Evolutionary conservation across 2,329 filamentous ascomycete genomes (phyloP).

Genomic region (Sarocladium brachiariae): DNA sequence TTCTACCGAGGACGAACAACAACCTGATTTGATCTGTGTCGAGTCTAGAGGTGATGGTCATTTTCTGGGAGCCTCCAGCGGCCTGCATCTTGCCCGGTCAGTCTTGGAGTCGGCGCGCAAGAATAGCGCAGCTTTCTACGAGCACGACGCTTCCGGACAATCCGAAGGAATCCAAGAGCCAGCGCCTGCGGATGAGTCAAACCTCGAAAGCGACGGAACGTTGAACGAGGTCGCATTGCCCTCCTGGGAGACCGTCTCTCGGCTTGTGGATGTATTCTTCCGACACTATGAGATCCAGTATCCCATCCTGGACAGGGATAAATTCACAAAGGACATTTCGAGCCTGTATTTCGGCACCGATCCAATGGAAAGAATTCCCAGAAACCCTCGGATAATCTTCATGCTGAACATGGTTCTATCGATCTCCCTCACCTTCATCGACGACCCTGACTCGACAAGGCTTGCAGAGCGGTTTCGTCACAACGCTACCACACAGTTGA

Average conservation of each 20-base stretch:
- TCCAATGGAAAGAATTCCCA: slow-evolving; percentile 1
- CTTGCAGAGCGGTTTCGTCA: slow-evolving; percentile 15
- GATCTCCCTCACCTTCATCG: slow-evolving; percentile 14
- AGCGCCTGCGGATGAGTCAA: background rate
- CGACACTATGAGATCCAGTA: slow-evolving; percentile 18
- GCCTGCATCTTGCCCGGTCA: slow-evolving; percentile 13
- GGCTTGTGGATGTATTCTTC: slow-evolving; percentile 17
- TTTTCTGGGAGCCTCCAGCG: slow-evolving; percentile 14
- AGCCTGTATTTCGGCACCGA: slow-evolving; percentile 7
- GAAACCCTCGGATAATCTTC: slow-evolving; percentile 14
- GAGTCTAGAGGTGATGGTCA: slow-evolving; percentile 14
- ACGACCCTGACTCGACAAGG: slow-evolving; percentile 14
- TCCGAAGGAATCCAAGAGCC: background rate
- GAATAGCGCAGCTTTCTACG: slow-evolving; percentile 10
- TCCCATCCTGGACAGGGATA: slow-evolving; percentile 16
- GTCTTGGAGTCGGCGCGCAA: slow-evolving; percentile 13
- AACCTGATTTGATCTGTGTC: slow-evolving; percentile 14
- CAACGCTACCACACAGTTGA: slow-evolving; percentile 16
- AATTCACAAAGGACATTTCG: slow-evolving; percentile 12
- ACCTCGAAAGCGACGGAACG: background rate
- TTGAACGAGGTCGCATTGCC: slow-evolving; percentile 11
- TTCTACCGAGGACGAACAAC: slow-evolving; percentile 5
- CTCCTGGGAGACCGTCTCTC: slow-evolving; percentile 14
- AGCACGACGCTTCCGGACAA: background rate
- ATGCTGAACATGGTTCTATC: slow-evolving; percentile 18